Evolutionary conservation across 352 stramenopile genomes (phyloP), one percentile per base, ranked within the genome.

Genomic region (Phytophthora rubi): DNA sequence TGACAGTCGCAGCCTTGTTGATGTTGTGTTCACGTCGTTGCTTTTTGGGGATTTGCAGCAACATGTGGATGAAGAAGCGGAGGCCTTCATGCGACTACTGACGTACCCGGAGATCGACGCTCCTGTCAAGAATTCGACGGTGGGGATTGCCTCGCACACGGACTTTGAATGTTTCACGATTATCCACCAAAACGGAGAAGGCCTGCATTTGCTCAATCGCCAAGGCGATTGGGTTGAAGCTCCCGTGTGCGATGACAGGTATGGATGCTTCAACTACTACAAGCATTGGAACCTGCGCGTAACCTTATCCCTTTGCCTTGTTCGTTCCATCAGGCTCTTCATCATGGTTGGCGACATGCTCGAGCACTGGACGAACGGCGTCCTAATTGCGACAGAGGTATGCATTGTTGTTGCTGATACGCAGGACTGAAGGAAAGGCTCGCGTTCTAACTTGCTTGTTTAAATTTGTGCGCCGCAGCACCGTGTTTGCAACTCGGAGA

Each of bases 141-240:
- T 95, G 9, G 88, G 88, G 30, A 94, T 95, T 67, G 81, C 86
- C 4, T 91, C 86, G 18, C 88, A 95, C 70, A 95, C 88, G 37
- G 88, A 94, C 59, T 94, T 94, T 61, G 88, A 95, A 71, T 92
- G 82, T 58, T 94, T 95, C 48, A 95, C 86, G 26, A 85, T 94
- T 61, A 93, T 95, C 65, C 88, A 95, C 59, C 88, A 95, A 62
- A 94, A 93, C 53, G 87, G 81, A 35, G 69, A 82, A 39, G 88
- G 88, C 0, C 57, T 95, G 61, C 86, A 95, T 60, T 60, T 95
- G 66, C 53, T 80, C 21, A 85, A 83, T 48, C 85, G 83, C 53
- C 73, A 81, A 21, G 84, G 83, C 18, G 28, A 73, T 30, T 95
- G 88, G 88, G 76, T 93, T 54, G 71, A 93, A 76, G 84, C 86